A percentile compares a stretch with the other conserved stretches of the same genome.
Evolutionary conservation across 768 basidiomycete species (phyloP).

Genomic region (Kwoniella dejecticola): DNA sequence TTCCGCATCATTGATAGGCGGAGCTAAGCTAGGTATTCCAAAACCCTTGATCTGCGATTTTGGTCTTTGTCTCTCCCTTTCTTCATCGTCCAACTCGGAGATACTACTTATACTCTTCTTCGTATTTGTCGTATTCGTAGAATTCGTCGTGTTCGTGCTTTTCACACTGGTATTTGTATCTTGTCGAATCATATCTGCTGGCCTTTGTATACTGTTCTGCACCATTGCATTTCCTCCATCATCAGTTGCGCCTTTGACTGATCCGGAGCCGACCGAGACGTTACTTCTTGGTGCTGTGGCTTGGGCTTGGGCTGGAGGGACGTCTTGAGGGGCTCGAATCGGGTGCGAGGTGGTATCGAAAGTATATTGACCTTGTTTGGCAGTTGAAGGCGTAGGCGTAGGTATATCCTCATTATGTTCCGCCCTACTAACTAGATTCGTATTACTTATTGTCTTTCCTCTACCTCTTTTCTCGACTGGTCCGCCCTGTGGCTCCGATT

Average conservation of each 20-base stretch:
- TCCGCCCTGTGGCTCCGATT: too few relatives aligned
- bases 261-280: too few relatives aligned
- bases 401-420: neutral
- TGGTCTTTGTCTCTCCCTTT: constrained; percentile 6
- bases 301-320: too few relatives aligned
- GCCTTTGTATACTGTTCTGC: too few relatives aligned
- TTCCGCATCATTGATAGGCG: neutral
- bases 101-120: neutral
- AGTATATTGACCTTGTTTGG: neutral
- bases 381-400: neutral
- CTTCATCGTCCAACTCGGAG: neutral
- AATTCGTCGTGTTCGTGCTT: neutral
- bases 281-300: too few relatives aligned
- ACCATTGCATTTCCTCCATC: too few relatives aligned
- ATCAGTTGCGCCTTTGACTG: too few relatives aligned
- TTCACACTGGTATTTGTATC: neutral
- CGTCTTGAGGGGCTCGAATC: too few relatives aligned
- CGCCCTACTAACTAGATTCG: neutral
- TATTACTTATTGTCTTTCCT: constrained; percentile 12
- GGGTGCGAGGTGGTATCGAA: too few relatives aligned
- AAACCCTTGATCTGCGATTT: constrained; percentile 14
- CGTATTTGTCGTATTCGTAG: neutral
- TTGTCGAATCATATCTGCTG: neutral
- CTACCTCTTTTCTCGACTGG: constrained; percentile 1
- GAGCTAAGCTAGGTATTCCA: constrained; percentile 6